Evolutionary conservation across 768 basidiomycete genomes (phyloP).

Genomic region (Auricularia cornea): DNA sequence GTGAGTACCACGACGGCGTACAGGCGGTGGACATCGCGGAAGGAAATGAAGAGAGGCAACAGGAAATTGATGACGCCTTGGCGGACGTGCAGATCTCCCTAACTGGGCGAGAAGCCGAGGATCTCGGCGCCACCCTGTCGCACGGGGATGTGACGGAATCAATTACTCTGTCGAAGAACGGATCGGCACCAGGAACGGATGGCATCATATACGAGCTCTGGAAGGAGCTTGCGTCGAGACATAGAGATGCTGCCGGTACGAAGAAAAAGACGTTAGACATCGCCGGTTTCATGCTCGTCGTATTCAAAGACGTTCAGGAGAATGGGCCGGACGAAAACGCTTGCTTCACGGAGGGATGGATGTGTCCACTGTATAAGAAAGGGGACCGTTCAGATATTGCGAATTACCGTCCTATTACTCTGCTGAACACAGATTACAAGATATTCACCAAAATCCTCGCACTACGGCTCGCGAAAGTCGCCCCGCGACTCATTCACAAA

Average conservation of each 20-base stretch:
- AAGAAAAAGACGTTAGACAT: background rate
- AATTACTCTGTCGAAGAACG: background rate
- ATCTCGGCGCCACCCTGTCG: too few species aligned
- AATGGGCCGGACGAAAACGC: background rate
- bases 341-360: background rate
- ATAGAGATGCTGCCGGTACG: too few species aligned
- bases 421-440: constrained; percentile 11
- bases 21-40: too few species aligned
- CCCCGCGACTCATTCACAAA: constrained; percentile 1
- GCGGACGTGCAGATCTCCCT: too few species aligned
- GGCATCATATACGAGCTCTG: background rate
- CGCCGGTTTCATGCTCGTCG: background rate
- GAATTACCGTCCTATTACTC: constrained; percentile 12
- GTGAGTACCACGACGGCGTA: too few species aligned
- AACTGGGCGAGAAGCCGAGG: too few species aligned
- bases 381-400: background rate
- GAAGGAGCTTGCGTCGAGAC: background rate
- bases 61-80: too few species aligned
- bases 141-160: background rate
- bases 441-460: constrained; percentile 3
- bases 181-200: background rate
- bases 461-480: background rate
- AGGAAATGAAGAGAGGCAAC: too few species aligned
- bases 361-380: constrained; percentile 10
- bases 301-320: background rate